A percentile compares a stretch with the other conserved stretches of the same genome.
Evolutionary conservation across 2,329 filamentous ascomycete species (phyloP).

Genomic region (Capronia americana): DNA sequence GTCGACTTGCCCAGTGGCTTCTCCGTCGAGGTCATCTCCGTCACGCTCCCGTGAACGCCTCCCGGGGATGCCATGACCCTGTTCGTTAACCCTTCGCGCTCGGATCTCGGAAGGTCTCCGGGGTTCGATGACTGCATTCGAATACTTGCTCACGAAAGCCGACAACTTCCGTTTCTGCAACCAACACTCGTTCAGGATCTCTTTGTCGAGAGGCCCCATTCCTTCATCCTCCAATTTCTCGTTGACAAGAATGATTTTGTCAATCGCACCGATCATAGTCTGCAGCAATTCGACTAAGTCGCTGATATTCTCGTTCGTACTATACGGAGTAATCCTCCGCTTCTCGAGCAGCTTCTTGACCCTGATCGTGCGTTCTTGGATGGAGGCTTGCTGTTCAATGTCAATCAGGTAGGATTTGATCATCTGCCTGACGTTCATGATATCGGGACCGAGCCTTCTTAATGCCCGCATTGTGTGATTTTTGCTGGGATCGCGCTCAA

Average conservation of each 20-base stretch:
- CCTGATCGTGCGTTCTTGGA: slow-evolving; percentile 27
- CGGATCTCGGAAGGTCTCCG: slow-evolving; percentile 10
- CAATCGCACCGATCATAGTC: slow-evolving; percentile 45
- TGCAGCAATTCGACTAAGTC: slow-evolving; percentile 40
- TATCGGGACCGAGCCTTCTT: slow-evolving; percentile 26
- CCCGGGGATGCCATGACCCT: not conserved
- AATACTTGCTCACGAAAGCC: slow-evolving; percentile 27
- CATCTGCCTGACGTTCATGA: slow-evolving; percentile 31
- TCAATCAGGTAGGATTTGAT: slow-evolving; percentile 35
- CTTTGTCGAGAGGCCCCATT: slow-evolving; percentile 34
- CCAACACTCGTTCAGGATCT: slow-evolving; percentile 28
- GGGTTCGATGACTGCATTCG: slow-evolving; percentile 15
- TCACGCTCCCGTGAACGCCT: not conserved
- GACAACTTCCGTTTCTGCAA: slow-evolving; percentile 30
- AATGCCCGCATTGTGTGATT: slow-evolving; percentile 37
- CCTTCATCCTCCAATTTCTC: slow-evolving; percentile 36
- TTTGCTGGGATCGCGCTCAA: slow-evolving; percentile 36
- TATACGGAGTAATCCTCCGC: slow-evolving; percentile 28
- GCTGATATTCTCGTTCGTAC: slow-evolving; percentile 27
- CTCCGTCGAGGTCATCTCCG: not conserved
- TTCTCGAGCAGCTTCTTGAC: slow-evolving; percentile 28
- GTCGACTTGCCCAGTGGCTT: slow-evolving; percentile 6
- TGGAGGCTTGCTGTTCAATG: slow-evolving; percentile 28
- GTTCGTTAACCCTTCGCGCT: slow-evolving; percentile 6
- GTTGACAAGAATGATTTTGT: slow-evolving; percentile 41